Evolutionary conservation across 495 filamentous ascomycete genomes (phyloP).

Genomic region (Podospora fimiseda): DNA sequence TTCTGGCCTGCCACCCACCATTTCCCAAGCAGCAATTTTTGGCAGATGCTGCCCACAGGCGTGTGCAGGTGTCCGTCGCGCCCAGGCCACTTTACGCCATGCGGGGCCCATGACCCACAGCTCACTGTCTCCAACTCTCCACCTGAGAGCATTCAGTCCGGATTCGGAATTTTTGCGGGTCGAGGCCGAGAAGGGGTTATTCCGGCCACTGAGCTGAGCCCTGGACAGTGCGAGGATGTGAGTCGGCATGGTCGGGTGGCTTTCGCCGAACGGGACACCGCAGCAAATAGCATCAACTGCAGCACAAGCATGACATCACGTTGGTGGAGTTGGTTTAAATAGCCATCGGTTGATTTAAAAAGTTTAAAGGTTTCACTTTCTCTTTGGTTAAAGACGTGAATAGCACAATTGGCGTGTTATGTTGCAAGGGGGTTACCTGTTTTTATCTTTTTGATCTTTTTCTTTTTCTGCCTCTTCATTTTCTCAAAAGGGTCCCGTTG

Average conservation of each 20-base stretch:
- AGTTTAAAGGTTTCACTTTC: not conserved
- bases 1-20: conserved; percentile 6
- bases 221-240: not conserved
- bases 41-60: conserved; percentile 13
- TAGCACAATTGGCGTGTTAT: no score
- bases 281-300: no score
- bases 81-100: conserved; percentile 6
- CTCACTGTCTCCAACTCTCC: not conserved
- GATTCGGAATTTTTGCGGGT: conserved; percentile 8
- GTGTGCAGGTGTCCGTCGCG: no score
- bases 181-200: not conserved
- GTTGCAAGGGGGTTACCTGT: no score
- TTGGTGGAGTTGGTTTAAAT: not conserved
- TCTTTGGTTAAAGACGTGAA: no score
- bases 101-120: conserved; percentile 16
- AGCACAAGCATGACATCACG: conserved; percentile 6
- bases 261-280: no score
- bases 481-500: no score
- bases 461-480: no score
- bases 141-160: conserved; percentile 6
- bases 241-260: no score
- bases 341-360: not conserved
- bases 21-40: conserved; percentile 28
- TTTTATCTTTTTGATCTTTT: no score
- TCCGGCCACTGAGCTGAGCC: no score